A percentile compares a stretch with the other conserved stretches of the same genome.
These are phyloP conservation scores for Botrytis byssoidea DNA, from an alignment of 2,329 filamentous ascomycete genomes.

Conservation along the genomic window DNA sequence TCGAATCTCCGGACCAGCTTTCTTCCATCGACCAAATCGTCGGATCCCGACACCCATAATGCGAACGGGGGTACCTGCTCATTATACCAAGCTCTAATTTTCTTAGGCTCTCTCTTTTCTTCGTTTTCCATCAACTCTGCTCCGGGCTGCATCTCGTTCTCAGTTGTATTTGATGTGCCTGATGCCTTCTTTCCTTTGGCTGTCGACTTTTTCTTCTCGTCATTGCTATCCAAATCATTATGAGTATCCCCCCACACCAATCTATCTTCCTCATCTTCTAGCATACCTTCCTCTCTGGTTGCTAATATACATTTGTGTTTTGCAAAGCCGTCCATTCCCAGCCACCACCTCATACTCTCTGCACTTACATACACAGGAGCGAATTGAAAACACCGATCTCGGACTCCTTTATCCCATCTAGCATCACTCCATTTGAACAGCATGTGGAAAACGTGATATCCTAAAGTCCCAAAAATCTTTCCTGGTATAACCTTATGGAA, in stretches of 20 bases:
- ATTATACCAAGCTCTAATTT: conserved; percentile 76
- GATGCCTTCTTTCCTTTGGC: neutral
- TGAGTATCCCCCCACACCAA: conserved; percentile 34
- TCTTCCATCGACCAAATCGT: conserved; percentile 80
- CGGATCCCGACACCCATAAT: conserved; percentile 80
- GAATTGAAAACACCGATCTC: conserved; percentile 86
- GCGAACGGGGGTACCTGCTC: conserved; percentile 77
- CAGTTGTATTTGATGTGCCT: neutral
- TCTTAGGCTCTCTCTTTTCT: conserved; percentile 40
- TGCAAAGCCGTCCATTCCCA: conserved; percentile 81
- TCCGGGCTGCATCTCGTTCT: conserved; percentile 37
- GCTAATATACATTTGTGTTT: conserved; percentile 83
- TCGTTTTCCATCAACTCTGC: conserved; percentile 32
- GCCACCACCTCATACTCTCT: conserved; percentile 94
- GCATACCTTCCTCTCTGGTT: conserved; percentile 67
- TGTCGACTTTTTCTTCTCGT: neutral
- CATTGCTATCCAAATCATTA: neutral
- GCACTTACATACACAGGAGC: conserved; percentile 86
- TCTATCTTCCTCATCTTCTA: conserved; percentile 53
- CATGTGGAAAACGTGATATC: conserved; percentile 86
- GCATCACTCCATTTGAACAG: conserved; percentile 84
- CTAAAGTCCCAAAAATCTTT: conserved; percentile 72
- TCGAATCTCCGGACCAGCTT: conserved; percentile 73
- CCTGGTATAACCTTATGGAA: conserved; percentile 69
- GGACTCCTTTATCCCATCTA: conserved; percentile 78